Evolutionary conservation across 352 stramenopile genomes (phyloP).

Genomic region (Globisporangium carolinianum): DNA sequence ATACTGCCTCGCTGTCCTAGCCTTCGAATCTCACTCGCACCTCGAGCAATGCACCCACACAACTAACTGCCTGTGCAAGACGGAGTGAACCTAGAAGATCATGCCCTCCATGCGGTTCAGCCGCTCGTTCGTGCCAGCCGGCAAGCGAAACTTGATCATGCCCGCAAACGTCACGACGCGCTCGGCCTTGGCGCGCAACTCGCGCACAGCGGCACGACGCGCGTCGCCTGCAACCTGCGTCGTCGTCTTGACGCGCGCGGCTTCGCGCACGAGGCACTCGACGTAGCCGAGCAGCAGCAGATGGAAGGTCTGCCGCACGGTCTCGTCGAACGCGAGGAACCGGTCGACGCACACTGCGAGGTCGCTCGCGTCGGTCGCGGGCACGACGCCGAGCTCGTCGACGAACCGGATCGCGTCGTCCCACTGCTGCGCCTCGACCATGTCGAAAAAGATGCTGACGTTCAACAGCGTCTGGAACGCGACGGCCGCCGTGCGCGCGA

Average conservation of each 20-base stretch:
- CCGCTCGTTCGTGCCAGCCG: conserved; percentile 73
- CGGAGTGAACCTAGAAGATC: conserved; percentile 53
- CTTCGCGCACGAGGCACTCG: conserved; percentile 79
- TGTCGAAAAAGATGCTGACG: conserved; percentile 80
- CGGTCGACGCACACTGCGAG: conserved; percentile 69
- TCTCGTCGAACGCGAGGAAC: conserved; percentile 76
- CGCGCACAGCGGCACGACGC: conserved; percentile 31
- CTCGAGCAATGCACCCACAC: too few relatives aligned
- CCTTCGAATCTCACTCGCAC: not conserved
- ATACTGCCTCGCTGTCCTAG: not conserved
- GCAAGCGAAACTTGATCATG: conserved; percentile 86
- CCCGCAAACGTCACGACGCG: conserved; percentile 80
- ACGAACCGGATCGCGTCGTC: conserved; percentile 81
- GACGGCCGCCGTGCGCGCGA: conserved; percentile 56
- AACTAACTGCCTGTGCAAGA: not conserved
- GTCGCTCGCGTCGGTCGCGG: conserved; percentile 52
- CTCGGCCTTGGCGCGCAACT: conserved; percentile 72
- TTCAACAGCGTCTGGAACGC: conserved; percentile 85
- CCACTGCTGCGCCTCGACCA: conserved; percentile 78
- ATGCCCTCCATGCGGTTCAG: conserved; percentile 85
- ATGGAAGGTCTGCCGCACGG: conserved; percentile 81
- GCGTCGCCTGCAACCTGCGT: conserved; percentile 51
- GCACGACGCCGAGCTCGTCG: conserved; percentile 68
- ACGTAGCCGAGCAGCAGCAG: conserved; percentile 82
- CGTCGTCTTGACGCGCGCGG: conserved; percentile 75